Evolutionary conservation across 192 early-diverging fungal genomes (phyloP).

Genomic region (Backusella psychrophila): DNA sequence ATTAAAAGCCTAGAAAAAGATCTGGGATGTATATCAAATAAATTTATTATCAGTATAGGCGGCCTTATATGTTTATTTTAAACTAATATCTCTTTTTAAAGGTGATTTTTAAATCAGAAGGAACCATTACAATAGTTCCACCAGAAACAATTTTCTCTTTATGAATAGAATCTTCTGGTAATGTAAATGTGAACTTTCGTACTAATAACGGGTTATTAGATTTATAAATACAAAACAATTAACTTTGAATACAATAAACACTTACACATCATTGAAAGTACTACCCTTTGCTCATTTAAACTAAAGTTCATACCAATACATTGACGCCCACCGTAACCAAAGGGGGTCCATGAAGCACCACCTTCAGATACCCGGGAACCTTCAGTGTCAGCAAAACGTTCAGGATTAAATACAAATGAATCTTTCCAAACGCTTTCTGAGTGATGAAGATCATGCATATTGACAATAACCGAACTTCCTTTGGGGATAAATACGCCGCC

Average conservation of each 20-base stretch:
- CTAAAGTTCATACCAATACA: slow-evolving; percentile 66
- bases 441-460: slow-evolving; percentile 19
- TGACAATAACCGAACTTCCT: slow-evolving; percentile 1
- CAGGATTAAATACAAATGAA: slow-evolving; percentile 47
- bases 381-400: slow-evolving; percentile 51
- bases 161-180: slow-evolving; percentile 21
- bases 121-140: not conserved
- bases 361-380: slow-evolving; percentile 33
- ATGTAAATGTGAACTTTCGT: slow-evolving; percentile 17
- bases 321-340: slow-evolving; percentile 58
- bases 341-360: slow-evolving; percentile 44
- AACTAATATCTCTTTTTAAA: slow-evolving; percentile 21
- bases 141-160: not conserved
- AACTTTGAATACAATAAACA: slow-evolving; percentile 47
- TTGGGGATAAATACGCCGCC: slow-evolving; percentile 25
- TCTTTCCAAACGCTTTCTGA: slow-evolving; percentile 31
- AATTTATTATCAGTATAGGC: not conserved
- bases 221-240: slow-evolving; percentile 9
- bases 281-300: slow-evolving; percentile 53
- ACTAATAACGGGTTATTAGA: not conserved
- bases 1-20: no score
- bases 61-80: no score
- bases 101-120: not conserved
- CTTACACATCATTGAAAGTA: slow-evolving; percentile 50
- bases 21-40: no score